Conservation (phyloP, 805 yeast genomes). For the Saturnispora bothae region DNA sequence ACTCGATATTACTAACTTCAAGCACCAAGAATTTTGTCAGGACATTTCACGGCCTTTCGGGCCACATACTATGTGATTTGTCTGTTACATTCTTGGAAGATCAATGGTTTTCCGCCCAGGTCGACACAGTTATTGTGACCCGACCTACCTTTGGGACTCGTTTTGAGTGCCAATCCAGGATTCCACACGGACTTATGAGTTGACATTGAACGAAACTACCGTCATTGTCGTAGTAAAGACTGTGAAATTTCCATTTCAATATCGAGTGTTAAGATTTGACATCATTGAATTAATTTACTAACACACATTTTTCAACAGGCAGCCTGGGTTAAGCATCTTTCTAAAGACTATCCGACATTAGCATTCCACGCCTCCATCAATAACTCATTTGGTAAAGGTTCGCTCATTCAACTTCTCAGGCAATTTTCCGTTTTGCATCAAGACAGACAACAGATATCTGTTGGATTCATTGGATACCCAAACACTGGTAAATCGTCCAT, state of each 20-base stretch:
- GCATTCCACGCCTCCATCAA: constrained; percentile 98
- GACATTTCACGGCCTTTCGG: constrained; percentile 32
- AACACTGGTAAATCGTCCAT: constrained; percentile 97
- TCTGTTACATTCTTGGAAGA: constrained; percentile 99
- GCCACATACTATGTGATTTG: constrained; percentile 35
- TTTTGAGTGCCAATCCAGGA: too few relatives aligned
- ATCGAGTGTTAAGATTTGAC: too few relatives aligned
- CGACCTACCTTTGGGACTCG: too few relatives aligned
- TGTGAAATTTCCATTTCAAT: constrained; percentile 42
- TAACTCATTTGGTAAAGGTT: constrained; percentile 96
- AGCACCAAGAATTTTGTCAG: constrained; percentile 87
- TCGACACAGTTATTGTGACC: neutral
- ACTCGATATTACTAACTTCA: too few relatives aligned
- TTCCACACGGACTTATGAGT: constrained; percentile 64
- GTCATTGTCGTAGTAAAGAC: constrained; percentile 72
- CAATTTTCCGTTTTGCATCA: constrained; percentile 86
- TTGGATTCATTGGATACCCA: constrained; percentile 96
- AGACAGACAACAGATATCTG: constrained; percentile 92
- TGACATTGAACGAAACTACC: constrained; percentile 31
- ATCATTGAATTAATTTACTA: neutral
- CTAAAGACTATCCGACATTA: constrained; percentile 84
- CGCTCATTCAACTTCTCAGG: constrained; percentile 82
- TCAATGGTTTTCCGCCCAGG: constrained; percentile 30
- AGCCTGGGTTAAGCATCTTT: constrained; percentile 95
- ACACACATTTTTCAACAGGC: constrained; percentile 42